Evolutionary conservation across 306 rosid species (phyloP).

Genomic region (Psophocarpus tetragonolobus): DNA sequence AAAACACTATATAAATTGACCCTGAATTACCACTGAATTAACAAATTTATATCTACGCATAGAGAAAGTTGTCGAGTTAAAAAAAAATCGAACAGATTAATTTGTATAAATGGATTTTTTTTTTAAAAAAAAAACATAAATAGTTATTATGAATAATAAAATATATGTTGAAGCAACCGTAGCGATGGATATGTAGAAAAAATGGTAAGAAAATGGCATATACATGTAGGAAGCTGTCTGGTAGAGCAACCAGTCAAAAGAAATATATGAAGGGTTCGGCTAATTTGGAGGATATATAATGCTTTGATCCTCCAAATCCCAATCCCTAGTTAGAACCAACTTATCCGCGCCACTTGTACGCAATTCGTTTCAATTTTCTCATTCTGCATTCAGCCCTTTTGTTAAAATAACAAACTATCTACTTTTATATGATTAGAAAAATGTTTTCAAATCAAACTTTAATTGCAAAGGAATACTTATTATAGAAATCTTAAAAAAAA

Average conservation of each 20-base stretch:
- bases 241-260: slow-evolving; percentile 73
- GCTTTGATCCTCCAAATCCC: background rate
- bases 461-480: background rate
- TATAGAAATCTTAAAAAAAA: background rate
- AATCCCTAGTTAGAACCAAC: background rate
- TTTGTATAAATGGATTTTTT: background rate
- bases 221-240: slow-evolving; percentile 38
- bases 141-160: background rate
- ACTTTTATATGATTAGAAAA: background rate
- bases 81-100: background rate
- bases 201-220: background rate
- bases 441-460: background rate
- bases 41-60: background rate
- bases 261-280: background rate
- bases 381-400: background rate
- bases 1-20: background rate
- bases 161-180: background rate
- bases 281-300: background rate
- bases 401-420: background rate
- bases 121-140: background rate
- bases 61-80: background rate
- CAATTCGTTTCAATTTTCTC: background rate
- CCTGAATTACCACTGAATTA: background rate
- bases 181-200: background rate
- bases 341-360: background rate